phyloP scores from a whole-genome alignment of 768 basidiomycete genomes.

The Mycena floridula region DNA sequence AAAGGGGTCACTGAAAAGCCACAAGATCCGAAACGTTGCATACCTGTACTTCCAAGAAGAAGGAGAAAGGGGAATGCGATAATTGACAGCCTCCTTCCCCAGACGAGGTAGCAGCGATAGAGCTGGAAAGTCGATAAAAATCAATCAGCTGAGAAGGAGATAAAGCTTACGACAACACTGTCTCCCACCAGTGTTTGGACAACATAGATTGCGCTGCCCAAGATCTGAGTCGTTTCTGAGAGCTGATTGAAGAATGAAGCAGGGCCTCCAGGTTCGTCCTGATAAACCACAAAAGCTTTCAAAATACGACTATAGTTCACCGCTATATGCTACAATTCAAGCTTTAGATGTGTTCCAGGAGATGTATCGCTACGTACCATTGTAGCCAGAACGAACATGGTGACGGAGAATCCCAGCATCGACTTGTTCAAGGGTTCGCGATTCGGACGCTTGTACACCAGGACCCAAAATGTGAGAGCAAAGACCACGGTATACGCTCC shows the following conservation, averaged over 20 bases:
- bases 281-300: not conserved
- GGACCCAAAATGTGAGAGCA: not conserved
- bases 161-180: not conserved
- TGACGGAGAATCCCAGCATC: not conserved
- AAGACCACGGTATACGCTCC: constrained; percentile 2
- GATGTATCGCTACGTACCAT: constrained; percentile 2
- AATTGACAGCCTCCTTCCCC: not conserved
- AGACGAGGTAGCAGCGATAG: not conserved
- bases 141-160: not conserved
- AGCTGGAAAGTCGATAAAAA: not conserved
- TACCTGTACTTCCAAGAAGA: constrained; percentile 1
- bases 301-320: not conserved
- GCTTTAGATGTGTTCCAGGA: not conserved
- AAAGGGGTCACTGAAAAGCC: not conserved
- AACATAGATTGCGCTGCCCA: not conserved
- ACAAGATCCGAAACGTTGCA: not conserved
- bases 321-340: not conserved
- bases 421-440: too few relatives aligned
- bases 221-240: constrained; percentile 1
- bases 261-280: constrained; percentile 2
- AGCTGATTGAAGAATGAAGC: not conserved
- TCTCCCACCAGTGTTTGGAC: not conserved
- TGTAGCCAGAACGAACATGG: constrained; percentile 7
- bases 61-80: not conserved
- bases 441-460: not conserved